Conservation (phyloP, 331 rosid species). For the Rosa hybrid region DNA sequence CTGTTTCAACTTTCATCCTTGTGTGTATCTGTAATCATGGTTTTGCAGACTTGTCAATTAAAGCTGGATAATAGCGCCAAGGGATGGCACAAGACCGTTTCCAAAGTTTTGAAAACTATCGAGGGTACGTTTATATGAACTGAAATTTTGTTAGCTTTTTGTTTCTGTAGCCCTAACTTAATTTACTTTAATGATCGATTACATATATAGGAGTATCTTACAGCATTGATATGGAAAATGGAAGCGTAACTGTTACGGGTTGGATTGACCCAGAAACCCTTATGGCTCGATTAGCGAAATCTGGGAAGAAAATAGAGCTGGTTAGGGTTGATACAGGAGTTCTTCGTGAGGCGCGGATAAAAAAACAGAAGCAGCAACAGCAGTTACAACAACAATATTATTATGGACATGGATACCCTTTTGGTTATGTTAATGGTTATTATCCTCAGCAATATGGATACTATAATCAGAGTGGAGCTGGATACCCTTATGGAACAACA, state of each 20-base stretch:
- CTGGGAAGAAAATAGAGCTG: conserved; percentile 29
- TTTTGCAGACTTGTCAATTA: conserved; percentile 27
- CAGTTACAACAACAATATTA: background rate
- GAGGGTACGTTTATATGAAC: conserved; percentile 14
- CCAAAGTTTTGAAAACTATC: conserved; percentile 1
- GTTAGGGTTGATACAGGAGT: conserved; percentile 10
- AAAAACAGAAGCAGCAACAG: background rate
- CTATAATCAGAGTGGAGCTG: background rate
- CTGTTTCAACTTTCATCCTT: background rate
- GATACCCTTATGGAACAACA: background rate
- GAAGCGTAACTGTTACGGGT: conserved; percentile 19
- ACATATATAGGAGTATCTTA: conserved; percentile 22
- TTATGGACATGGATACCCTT: background rate
- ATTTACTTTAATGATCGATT: background rate
- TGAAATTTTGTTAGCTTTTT: background rate
- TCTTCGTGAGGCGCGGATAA: background rate
- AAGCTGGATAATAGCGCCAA: conserved; percentile 26
- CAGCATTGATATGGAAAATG: conserved; percentile 16
- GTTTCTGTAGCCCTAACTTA: background rate
- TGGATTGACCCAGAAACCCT: conserved; percentile 9
- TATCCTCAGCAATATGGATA: conserved; percentile 8
- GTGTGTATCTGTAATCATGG: background rate
- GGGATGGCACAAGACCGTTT: conserved; percentile 34
- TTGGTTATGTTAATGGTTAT: background rate
- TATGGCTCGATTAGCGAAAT: conserved; percentile 7